Base-by-base conservation (phyloP, 2,329 filamentous ascomycete genomes). In the Colletotrichum cereale region DNA sequence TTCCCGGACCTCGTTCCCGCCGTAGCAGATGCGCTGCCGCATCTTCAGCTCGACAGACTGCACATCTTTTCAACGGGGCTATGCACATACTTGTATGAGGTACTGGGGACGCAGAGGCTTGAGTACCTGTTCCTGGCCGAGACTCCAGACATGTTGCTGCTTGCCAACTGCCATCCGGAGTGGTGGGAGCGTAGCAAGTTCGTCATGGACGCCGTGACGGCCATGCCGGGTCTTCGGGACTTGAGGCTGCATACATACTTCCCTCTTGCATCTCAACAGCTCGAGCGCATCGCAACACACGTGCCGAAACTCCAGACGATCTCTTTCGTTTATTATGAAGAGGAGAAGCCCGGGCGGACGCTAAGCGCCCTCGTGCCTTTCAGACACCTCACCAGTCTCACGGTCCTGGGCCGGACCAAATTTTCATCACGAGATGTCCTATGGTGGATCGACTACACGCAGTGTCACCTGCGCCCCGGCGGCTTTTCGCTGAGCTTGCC, bases 151-250 rank as follows among this genome's bases (percentile, higher is more conserved):
- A 31, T 12, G 26, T 24, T 11, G 21, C 14, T 11, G 21, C 14
- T n/a, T 14, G 21, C 26, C 21, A 44, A n/a, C 14, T 36, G 36
- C 29, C 8, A 38, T 24, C 18, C 24, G 7, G 38, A 12, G 8
- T 18, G 6, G 36, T 42, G 5, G 21, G n/a, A 63, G 14, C 64
- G 63, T 5, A 24, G 24, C 18, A 5, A 21, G 31, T 14, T 48
- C 10, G 40, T 62, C 14, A 47, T 70, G 48, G 50, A 61, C 4
- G 67, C 67, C 21, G 67, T 70, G 29, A 26, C 26, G 7, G 56
- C 67, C 10, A 67, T 70, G 67, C 63, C 40, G 18, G 18, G 50
- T 40, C 67, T 70, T 26, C 67, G 48, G n/a, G 48, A 67, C 48
- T 31, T 70, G 31, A 61, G 55, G 11, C 63, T 70, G 12, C 67